These are phyloP conservation scores for Vitis cinerea DNA, from an alignment of 164 flowering plant species.

Conservation along the genomic window DNA sequence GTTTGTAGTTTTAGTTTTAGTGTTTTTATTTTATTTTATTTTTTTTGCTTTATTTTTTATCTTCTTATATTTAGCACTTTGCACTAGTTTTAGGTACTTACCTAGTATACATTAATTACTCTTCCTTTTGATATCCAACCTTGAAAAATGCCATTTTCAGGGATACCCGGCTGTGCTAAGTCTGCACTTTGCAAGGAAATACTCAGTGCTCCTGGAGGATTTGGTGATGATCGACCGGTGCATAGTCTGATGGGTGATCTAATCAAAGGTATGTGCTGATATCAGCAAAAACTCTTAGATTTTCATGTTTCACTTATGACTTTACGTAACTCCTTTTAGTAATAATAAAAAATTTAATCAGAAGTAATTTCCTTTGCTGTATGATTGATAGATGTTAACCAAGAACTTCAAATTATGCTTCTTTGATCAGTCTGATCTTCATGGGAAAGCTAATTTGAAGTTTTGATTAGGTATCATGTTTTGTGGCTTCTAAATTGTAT, in stretches of 20 bases:
- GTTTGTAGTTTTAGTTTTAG: too few species aligned
- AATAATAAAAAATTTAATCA: background rate
- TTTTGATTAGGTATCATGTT: too few species aligned
- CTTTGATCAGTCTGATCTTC: too few species aligned
- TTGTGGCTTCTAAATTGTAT: too few species aligned
- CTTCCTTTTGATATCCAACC: background rate
- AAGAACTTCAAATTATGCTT: too few species aligned
- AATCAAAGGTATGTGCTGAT: constrained; percentile 60
- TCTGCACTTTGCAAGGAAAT: constrained; percentile 94
- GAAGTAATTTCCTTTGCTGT: background rate
- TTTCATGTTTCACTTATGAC: too few species aligned
- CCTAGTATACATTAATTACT: background rate
- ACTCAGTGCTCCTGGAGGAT: constrained; percentile 53
- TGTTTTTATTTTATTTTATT: too few species aligned
- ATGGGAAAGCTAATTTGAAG: too few species aligned
- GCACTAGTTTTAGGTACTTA: background rate
- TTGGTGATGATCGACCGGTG: constrained; percentile 84
- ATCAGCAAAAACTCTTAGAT: background rate
- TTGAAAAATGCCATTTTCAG: constrained; percentile 35
- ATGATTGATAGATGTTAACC: too few species aligned
- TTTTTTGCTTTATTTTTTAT: background rate
- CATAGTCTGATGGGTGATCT: constrained; percentile 95
- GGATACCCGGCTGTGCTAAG: constrained; percentile 98
- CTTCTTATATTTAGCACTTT: background rate
- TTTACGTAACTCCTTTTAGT: background rate